Evolutionary conservation across 2,329 filamentous ascomycete genomes (phyloP).

Genomic region (Trichophyton verrucosum): DNA sequence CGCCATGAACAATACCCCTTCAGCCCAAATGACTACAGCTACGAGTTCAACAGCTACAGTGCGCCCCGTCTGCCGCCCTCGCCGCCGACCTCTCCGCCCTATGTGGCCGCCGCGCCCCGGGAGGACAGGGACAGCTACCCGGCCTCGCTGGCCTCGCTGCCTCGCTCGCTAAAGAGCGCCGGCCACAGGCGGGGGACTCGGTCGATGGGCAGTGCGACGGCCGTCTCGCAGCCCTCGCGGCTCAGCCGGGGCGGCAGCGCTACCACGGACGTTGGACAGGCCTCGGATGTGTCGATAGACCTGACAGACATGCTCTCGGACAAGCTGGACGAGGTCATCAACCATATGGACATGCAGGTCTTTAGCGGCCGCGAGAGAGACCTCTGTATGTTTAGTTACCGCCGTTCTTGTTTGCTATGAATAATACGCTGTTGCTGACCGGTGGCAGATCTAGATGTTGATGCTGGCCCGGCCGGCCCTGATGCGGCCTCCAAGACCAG

Average conservation of each 20-base stretch:
- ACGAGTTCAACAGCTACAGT: neutral
- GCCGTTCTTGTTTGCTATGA: too few species aligned
- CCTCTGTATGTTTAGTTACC: conserved; percentile 14
- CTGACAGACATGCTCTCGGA: conserved; percentile 47
- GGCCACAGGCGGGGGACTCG: neutral
- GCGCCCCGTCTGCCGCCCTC: conserved; percentile 2
- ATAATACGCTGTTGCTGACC: neutral
- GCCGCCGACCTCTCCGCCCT: conserved; percentile 2
- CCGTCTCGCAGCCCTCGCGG: neutral
- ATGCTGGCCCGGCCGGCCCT: neutral
- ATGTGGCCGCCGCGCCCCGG: neutral
- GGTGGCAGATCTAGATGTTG: conserved; percentile 3
- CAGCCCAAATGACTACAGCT: conserved; percentile 4
- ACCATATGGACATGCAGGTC: conserved; percentile 55
- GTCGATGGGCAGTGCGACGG: neutral
- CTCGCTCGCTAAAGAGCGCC: neutral
- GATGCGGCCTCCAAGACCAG: neutral
- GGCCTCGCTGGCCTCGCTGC: neutral
- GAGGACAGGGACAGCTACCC: neutral
- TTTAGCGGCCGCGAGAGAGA: conserved; percentile 36
- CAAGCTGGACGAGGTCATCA: conserved; percentile 57
- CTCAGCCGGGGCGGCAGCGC: neutral
- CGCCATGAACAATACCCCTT: neutral
- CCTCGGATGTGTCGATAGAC: conserved; percentile 22
- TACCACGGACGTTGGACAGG: conserved; percentile 20